A percentile compares a stretch with the other conserved stretches of the same genome.
These are phyloP conservation scores for Ganoderma multipileum DNA, from an alignment of 1,284 basidiomycete genomes.

Conservation along the genomic window DNA sequence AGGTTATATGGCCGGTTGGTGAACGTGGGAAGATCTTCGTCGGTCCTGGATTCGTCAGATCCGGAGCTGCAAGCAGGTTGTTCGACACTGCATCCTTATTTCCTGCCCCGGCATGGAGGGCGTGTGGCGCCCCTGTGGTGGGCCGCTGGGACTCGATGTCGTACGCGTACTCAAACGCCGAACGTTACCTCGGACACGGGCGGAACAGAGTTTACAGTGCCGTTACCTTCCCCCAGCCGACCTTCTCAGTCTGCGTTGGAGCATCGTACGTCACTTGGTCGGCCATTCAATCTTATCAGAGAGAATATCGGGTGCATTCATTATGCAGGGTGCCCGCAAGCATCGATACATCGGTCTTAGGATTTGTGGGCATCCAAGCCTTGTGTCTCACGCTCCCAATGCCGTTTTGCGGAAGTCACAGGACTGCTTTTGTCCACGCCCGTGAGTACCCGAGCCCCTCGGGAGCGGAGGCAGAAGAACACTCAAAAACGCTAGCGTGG, in stretches of 20 bases:
- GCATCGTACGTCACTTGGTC: conserved; percentile 3
- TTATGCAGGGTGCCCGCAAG: not conserved
- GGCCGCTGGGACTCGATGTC: not conserved
- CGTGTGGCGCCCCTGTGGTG: not conserved
- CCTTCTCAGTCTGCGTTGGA: not conserved
- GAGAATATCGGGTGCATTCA: not conserved
- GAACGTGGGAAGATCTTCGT: conserved; percentile 19
- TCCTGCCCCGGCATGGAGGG: not conserved
- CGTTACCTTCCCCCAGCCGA: not conserved
- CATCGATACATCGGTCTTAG: not conserved
- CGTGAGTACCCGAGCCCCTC: conserved; percentile 10
- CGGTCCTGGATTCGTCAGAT: conserved; percentile 1
- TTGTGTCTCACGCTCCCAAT: not conserved
- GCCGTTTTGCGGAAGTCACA: not conserved
- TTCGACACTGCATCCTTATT: not conserved
- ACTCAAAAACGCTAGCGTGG: not conserved
- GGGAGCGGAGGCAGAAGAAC: conserved; percentile 3
- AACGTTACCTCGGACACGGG: not conserved
- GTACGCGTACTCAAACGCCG: not conserved
- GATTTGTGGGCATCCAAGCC: not conserved
- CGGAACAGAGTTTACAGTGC: not conserved
- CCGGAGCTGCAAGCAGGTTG: conserved; percentile 1
- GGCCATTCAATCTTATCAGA: not conserved
- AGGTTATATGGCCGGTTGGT: conserved; percentile 15
- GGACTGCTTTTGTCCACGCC: not conserved